Percentiles rank a stretch among this genome's conserved stretches.
phyloP scores from a whole-genome alignment of 2,329 filamentous ascomycete genomes.

The Harringtonia lauricola region DNA sequence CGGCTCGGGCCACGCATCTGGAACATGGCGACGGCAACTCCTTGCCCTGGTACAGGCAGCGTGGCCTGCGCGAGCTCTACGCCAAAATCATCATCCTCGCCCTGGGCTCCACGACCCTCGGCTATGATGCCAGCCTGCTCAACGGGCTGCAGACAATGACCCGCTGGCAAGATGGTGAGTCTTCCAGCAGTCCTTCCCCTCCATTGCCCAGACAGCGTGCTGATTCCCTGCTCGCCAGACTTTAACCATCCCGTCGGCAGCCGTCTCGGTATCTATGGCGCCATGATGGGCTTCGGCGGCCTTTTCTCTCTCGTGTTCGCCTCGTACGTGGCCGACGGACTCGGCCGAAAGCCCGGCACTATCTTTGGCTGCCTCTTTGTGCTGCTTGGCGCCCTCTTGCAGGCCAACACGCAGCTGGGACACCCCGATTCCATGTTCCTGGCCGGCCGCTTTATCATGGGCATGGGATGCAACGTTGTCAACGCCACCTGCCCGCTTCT shows the following conservation, averaged over 20 bases:
- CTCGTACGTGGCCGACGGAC: conserved; percentile 1
- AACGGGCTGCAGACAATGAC: conserved; percentile 6
- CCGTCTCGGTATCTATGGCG: conserved; percentile 1
- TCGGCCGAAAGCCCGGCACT: background rate
- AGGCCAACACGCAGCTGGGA: background rate
- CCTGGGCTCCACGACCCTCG: conserved; percentile 3
- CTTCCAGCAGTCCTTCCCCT: too few relatives aligned
- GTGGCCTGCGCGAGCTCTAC: conserved; percentile 1
- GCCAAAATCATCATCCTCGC: conserved; percentile 2
- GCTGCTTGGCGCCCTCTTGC: background rate
- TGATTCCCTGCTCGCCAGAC: too few relatives aligned
- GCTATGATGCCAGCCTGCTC: conserved; percentile 3
- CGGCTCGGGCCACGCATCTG: too few relatives aligned
- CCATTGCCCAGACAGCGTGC: too few relatives aligned
- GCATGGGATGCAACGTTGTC: conserved; percentile 34
- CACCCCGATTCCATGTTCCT: conserved; percentile 12
- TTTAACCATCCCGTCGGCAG: background rate
- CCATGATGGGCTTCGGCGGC: conserved; percentile 3
- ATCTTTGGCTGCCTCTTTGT: background rate
- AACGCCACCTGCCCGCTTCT: conserved; percentile 35
- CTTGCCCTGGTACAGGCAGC: conserved; percentile 2
- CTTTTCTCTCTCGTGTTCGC: conserved; percentile 1
- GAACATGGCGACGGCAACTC: too few relatives aligned
- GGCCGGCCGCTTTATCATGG: conserved; percentile 41
- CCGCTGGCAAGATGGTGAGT: conserved; percentile 3